phyloP scores from a whole-genome alignment of 2,329 filamentous ascomycete genomes.

The Trichoderma sp. region DNA sequence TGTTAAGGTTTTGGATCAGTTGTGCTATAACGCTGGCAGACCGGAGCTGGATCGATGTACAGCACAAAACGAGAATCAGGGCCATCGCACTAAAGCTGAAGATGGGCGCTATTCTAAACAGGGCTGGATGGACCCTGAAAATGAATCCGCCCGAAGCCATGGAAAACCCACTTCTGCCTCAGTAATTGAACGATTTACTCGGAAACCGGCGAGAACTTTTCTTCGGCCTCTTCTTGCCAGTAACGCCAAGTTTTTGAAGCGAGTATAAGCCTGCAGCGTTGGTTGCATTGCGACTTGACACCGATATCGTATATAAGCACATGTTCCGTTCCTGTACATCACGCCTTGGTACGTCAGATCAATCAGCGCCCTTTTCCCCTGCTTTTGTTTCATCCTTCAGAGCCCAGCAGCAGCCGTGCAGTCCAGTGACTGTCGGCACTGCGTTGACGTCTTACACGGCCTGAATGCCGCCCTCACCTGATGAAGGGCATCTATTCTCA shows the following conservation, averaged over 20 bases:
- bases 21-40: not conserved
- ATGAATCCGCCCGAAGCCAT: conserved; percentile 3
- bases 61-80: not conserved
- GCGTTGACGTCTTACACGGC: not conserved
- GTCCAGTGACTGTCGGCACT: conserved; percentile 1
- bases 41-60: not conserved
- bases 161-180: conserved; percentile 15
- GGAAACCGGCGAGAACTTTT: conserved; percentile 4
- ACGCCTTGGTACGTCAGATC: conserved; percentile 8
- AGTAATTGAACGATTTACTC: not conserved
- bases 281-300: not conserved
- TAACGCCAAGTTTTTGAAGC: not conserved
- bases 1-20: not conserved
- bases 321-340: conserved; percentile 4
- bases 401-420: not conserved
- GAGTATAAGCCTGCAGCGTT: not conserved
- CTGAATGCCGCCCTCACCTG: not conserved
- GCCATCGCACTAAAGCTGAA: not conserved
- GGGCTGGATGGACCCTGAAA: conserved; percentile 16
- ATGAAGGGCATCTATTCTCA: not conserved
- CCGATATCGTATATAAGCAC: not conserved
- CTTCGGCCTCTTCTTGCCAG: not conserved
- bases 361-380: not conserved
- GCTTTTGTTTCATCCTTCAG: not conserved
- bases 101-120: conserved; percentile 10